These are phyloP conservation scores for Mycena epipterygia DNA, from an alignment of 768 basidiomycete genomes.

Conservation along the genomic window DNA sequence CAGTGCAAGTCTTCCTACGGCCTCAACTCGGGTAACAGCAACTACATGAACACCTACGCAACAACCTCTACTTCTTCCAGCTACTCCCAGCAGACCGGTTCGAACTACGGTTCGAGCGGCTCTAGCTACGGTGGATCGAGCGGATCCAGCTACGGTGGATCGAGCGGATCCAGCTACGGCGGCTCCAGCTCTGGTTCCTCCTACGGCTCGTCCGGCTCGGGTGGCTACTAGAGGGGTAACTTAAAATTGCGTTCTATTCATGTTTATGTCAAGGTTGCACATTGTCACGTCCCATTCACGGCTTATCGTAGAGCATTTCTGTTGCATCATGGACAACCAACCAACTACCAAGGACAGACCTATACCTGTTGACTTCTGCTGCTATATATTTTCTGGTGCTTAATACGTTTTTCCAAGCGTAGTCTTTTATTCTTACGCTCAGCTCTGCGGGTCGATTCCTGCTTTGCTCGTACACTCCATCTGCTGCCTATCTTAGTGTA, in stretches of 20 bases:
- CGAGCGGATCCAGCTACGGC: constrained; percentile 4
- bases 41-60: constrained; percentile 60
- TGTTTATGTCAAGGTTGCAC: constrained; percentile 24
- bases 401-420: constrained; percentile 56
- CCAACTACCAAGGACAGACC: constrained; percentile 36
- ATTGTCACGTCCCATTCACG: constrained; percentile 41
- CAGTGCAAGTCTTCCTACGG: constrained; percentile 74
- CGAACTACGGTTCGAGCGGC: neutral
- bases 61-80: constrained; percentile 10
- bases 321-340: constrained; percentile 45
- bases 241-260: constrained; percentile 20
- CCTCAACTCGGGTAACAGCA: constrained; percentile 65
- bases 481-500: constrained; percentile 6
- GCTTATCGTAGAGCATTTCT: constrained; percentile 30
- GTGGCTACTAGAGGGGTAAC: constrained; percentile 23
- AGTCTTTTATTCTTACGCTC: constrained; percentile 47
- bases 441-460: constrained; percentile 50
- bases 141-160: neutral
- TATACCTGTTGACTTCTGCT: constrained; percentile 56
- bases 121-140: constrained; percentile 4
- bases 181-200: constrained; percentile 27
- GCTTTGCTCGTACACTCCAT: constrained; percentile 26
- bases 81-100: neutral
- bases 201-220: constrained; percentile 26
- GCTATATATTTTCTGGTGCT: constrained; percentile 55